A percentile compares a stretch with the other conserved stretches of the same genome.
These are phyloP conservation scores for Yamadazyma dendronema DNA, from an alignment of 1,139 yeast species.

Conservation along the genomic window DNA sequence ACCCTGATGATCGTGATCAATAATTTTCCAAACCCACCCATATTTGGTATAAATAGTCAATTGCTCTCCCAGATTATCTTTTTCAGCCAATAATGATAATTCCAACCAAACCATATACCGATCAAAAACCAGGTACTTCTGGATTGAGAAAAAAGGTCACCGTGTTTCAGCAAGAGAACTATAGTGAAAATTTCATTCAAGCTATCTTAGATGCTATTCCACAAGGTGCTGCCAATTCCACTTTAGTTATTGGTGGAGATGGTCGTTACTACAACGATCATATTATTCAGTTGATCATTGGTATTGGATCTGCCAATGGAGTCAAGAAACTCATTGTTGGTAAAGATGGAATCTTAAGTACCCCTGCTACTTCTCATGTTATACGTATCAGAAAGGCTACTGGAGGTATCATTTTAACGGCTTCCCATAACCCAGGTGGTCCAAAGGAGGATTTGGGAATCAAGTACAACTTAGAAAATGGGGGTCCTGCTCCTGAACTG, in stretches of 20 bases:
- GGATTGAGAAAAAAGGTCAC: conserved; percentile 90
- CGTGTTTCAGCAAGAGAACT: conserved; percentile 76
- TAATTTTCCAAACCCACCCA: background rate
- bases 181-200: conserved; percentile 93
- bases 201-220: conserved; percentile 85
- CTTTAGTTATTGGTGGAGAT: conserved; percentile 93
- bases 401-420: conserved; percentile 95
- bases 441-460: conserved; percentile 91
- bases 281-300: conserved; percentile 77
- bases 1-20: too few species aligned
- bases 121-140: conserved; percentile 98
- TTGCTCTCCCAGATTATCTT: background rate
- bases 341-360: conserved; percentile 81
- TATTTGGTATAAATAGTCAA: background rate
- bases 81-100: conserved; percentile 19
- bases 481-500: conserved; percentile 98
- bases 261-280: conserved; percentile 88
- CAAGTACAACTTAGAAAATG: conserved; percentile 91
- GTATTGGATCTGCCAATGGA: conserved; percentile 89
- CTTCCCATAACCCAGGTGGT: conserved; percentile 99
- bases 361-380: conserved; percentile 94
- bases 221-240: conserved; percentile 73
- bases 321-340: conserved; percentile 84
- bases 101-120: conserved; percentile 73
- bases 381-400: conserved; percentile 78